Percentiles rank a stretch among this genome's conserved stretches.
These are phyloP conservation scores for Astraeus odoratus DNA, from an alignment of 768 basidiomycete genomes.

Conservation along the genomic window DNA sequence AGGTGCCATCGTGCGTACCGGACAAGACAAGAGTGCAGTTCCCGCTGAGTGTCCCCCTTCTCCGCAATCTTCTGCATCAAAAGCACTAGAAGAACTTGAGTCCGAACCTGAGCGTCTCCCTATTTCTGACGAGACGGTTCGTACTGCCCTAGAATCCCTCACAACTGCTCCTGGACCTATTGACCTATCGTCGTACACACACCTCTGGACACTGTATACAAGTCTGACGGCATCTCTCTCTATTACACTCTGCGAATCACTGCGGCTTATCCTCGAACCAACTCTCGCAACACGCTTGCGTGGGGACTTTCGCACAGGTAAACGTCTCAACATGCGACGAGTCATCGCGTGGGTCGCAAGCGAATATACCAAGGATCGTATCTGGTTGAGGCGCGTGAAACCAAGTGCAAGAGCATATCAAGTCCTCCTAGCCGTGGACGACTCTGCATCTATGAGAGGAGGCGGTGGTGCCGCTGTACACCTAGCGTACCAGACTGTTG, in stretches of 20 bases:
- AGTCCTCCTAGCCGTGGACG: constrained; percentile 88
- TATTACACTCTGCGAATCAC: constrained; percentile 88
- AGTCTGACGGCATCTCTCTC: constrained; percentile 88
- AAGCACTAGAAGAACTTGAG: constrained; percentile 23
- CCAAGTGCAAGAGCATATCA: constrained; percentile 96
- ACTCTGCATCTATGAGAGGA: constrained; percentile 84
- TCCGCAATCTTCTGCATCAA: constrained; percentile 22
- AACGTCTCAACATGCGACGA: constrained; percentile 97
- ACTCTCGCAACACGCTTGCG: constrained; percentile 89
- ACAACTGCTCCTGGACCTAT: constrained; percentile 15
- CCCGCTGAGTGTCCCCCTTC: constrained; percentile 6
- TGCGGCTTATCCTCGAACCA: constrained; percentile 93
- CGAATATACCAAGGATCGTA: constrained; percentile 99
- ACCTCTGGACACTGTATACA: constrained; percentile 90
- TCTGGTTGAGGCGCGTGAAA: constrained; percentile 92
- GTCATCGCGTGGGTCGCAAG: constrained; percentile 97
- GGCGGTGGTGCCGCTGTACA: constrained; percentile 44
- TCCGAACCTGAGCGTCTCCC: constrained; percentile 5
- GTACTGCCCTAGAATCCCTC: constrained; percentile 14
- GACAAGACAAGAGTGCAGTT: constrained; percentile 11
- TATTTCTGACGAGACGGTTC: constrained; percentile 14
- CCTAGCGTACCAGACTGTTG: constrained; percentile 90
- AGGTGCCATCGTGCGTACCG: constrained; percentile 38
- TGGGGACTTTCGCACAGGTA: constrained; percentile 97
- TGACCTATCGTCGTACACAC: constrained; percentile 42